Evolutionary conservation across 2,329 filamentous ascomycete species (phyloP), one percentile per base, ranked within the genome.

Genomic region (Fusarium beomiforme): DNA sequence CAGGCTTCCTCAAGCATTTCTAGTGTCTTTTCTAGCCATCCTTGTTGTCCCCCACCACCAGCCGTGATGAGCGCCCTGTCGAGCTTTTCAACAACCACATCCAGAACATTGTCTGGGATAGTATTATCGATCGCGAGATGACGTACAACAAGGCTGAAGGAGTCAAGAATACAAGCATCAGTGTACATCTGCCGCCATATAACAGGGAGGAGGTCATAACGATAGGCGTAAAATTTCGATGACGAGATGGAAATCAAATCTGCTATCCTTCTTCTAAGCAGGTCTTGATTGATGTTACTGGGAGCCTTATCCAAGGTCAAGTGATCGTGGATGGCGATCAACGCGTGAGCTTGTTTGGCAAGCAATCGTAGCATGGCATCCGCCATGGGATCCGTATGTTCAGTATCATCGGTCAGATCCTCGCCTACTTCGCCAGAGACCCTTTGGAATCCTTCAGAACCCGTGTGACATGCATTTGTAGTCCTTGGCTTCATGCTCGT

Each of bases 61-160:
- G 93, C 89, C 58, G 94, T 87, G 47, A 97, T 93, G 46, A 97
- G 81, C 0, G 92, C 91, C 79, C 90, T 89, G 75, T 98, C 95
- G 4, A 98, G 85, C 2, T 86, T 81, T 57, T 86, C 85, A 36
- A 97, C 87, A 4, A 92, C 83, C 3, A 84, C 79, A 36, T 88
- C 85, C 7, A 94, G 77, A 6, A 67, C 57, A 12, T 59, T 53
- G 31, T 75, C 72, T 10, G 71, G 60, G 3, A 70, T 64, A 14
- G 46, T 49, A 5, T 33, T 51, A 12, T 41, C 50, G 7, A 43
- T n/a, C 1, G 41, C 50, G 37, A 70, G 59, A 7, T 49, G 59
- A 6, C 59, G 42, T 14, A 81, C 73, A 23, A 81, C 60, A 13
- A 81, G 71, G 23, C 81, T 69, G 57, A 84, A 82, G 24, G 90